phyloP scores from a whole-genome alignment of 345 rosid species.

The Gossypium ekmanianum region DNA sequence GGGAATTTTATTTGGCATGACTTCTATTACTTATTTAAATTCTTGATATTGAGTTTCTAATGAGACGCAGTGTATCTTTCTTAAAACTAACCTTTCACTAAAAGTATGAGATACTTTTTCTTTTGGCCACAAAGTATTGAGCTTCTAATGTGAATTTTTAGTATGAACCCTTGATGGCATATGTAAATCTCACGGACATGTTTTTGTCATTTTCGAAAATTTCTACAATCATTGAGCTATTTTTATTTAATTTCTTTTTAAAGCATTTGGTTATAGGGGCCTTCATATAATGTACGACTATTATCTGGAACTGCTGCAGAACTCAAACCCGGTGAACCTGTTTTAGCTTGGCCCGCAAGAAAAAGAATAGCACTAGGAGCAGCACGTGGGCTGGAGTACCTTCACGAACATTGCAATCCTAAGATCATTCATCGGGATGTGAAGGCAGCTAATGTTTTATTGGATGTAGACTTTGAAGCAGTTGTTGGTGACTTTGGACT shows the following conservation, averaged over 20 bases:
- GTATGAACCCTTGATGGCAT: neutral
- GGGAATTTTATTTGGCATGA: neutral
- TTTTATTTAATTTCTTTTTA: neutral
- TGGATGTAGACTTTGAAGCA: constrained; percentile 94
- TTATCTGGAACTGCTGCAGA: constrained; percentile 44
- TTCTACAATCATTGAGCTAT: neutral
- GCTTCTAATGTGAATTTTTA: neutral
- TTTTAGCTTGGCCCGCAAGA: constrained; percentile 77
- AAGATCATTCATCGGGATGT: constrained; percentile 97
- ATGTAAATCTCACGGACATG: neutral
- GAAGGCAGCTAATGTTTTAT: constrained; percentile 91
- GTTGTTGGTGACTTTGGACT: constrained; percentile 98
- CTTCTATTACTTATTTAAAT: neutral
- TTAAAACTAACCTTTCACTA: too few species aligned
- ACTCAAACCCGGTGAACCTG: constrained; percentile 71
- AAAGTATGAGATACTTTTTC: too few species aligned
- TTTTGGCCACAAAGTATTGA: too few species aligned
- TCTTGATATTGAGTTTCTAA: constrained; percentile 2
- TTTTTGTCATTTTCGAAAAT: neutral
- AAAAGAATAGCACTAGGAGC: constrained; percentile 85
- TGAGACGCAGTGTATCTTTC: neutral
- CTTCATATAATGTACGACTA: neutral
- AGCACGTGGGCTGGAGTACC: constrained; percentile 95
- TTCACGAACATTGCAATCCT: constrained; percentile 94
- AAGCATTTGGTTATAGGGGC: neutral